A percentile compares a stretch with the other conserved stretches of the same genome.
Conservation (phyloP, 2,329 filamentous ascomycete species). For the Claviceps sorghi region DNA sequence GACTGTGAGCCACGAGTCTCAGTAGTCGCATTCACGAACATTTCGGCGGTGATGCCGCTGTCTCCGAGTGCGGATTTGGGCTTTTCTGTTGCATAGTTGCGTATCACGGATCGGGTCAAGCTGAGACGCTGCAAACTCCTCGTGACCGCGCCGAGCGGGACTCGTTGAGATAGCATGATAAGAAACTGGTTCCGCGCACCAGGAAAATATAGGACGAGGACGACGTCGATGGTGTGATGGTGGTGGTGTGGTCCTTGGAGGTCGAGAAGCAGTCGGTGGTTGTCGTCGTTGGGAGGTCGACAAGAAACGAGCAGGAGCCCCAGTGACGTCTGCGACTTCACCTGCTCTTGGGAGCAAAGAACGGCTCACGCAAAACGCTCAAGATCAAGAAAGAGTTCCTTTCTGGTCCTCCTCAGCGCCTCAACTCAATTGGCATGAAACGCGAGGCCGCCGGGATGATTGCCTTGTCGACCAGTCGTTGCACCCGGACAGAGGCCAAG, state of each 20-base stretch:
- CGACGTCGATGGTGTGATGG: neutral
- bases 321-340: neutral
- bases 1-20: constrained; percentile 18
- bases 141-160: constrained; percentile 16
- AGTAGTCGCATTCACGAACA: constrained; percentile 5
- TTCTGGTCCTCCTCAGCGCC: neutral
- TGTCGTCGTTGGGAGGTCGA: neutral
- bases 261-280: neutral
- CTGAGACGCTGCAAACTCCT: constrained; percentile 16
- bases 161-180: constrained; percentile 18
- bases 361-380: neutral
- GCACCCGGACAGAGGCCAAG: neutral
- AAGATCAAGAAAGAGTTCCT: neutral
- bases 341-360: neutral
- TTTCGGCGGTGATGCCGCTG: constrained; percentile 9
- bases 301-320: neutral
- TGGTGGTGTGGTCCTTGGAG: neutral
- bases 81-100: constrained; percentile 18
- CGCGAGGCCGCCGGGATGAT: neutral
- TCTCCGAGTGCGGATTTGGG: constrained; percentile 9
- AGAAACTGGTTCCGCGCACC: neutral
- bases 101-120: constrained; percentile 13
- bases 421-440: constrained; percentile 1
- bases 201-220: neutral
- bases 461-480: neutral